phyloP scores from a whole-genome alignment of 2,329 filamentous ascomycete species.

The Davidsoniella eucalypti region DNA sequence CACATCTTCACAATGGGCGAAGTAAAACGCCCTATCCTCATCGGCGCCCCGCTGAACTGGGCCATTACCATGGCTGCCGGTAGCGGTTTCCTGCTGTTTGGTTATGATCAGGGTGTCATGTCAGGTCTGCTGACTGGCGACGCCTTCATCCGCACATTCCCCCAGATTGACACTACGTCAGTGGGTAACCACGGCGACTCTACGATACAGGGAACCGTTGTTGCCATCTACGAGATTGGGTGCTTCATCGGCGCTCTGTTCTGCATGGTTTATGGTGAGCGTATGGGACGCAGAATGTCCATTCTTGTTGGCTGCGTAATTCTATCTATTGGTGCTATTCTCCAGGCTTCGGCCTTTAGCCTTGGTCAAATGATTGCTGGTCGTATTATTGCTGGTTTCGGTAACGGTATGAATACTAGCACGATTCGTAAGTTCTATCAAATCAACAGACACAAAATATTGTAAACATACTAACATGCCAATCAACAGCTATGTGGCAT shows the following conservation, averaged over 20 bases:
- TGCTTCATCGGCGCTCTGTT: constrained; percentile 21
- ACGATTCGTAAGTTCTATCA: too few species aligned
- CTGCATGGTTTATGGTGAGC: constrained; percentile 34
- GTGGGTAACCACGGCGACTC: constrained; percentile 23
- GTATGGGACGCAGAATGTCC: constrained; percentile 40
- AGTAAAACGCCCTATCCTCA: constrained; percentile 14
- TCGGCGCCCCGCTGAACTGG: constrained; percentile 23
- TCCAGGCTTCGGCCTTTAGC: constrained; percentile 16
- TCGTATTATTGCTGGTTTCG: too few species aligned
- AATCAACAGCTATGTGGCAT: constrained; percentile 45
- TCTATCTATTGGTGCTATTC: constrained; percentile 39
- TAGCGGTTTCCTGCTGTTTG: constrained; percentile 21
- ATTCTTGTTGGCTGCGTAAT: constrained; percentile 43
- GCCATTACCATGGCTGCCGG: constrained; percentile 23
- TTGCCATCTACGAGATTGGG: constrained; percentile 39
- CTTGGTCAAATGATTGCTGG: too few species aligned
- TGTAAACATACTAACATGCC: constrained; percentile 26
- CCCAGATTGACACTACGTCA: constrained; percentile 26
- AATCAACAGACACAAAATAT: too few species aligned
- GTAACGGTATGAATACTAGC: too few species aligned
- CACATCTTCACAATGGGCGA: constrained; percentile 8
- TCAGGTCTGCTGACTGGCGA: constrained; percentile 45
- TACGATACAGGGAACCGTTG: constrained; percentile 40
- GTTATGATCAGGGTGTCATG: constrained; percentile 55
- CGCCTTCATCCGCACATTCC: constrained; percentile 27